These are phyloP conservation scores for Cadophora malorum DNA, from an alignment of 2,329 filamentous ascomycete species.

Conservation along the genomic window DNA sequence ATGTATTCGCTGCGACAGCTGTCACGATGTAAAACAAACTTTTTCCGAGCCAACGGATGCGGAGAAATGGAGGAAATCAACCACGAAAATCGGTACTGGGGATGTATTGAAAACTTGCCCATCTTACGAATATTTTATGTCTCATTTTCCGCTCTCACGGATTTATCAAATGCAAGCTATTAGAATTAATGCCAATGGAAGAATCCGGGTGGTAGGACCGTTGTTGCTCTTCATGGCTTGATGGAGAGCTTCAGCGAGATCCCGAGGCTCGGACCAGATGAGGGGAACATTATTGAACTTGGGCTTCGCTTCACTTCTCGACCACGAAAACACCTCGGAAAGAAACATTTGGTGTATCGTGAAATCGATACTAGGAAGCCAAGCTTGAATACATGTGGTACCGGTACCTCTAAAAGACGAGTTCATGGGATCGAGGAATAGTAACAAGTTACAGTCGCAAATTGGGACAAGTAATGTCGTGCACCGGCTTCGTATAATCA, in stretches of 20 bases:
- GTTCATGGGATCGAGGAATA: slow-evolving; percentile 1
- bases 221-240: slow-evolving; percentile 7
- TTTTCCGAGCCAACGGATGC: slow-evolving; percentile 10
- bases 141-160: slow-evolving; percentile 2
- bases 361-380: neutral
- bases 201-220: slow-evolving; percentile 9
- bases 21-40: slow-evolving; percentile 16
- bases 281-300: neutral
- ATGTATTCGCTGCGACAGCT: neutral
- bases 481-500: neutral
- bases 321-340: slow-evolving; percentile 15
- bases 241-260: neutral
- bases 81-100: neutral
- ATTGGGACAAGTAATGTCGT: neutral
- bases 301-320: neutral
- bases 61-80: slow-evolving; percentile 14
- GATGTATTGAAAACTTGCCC: neutral
- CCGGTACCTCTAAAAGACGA: neutral
- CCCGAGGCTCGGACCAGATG: slow-evolving; percentile 8
- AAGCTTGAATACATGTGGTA: slow-evolving; percentile 16
- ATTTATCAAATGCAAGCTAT: neutral
- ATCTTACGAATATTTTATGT: neutral
- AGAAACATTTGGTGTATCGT: slow-evolving; percentile 13
- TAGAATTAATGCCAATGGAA: neutral
- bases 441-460: neutral